These are phyloP conservation scores for Stereum hirsutum DNA, from an alignment of 1,284 basidiomycete genomes.

Conservation along the genomic window DNA sequence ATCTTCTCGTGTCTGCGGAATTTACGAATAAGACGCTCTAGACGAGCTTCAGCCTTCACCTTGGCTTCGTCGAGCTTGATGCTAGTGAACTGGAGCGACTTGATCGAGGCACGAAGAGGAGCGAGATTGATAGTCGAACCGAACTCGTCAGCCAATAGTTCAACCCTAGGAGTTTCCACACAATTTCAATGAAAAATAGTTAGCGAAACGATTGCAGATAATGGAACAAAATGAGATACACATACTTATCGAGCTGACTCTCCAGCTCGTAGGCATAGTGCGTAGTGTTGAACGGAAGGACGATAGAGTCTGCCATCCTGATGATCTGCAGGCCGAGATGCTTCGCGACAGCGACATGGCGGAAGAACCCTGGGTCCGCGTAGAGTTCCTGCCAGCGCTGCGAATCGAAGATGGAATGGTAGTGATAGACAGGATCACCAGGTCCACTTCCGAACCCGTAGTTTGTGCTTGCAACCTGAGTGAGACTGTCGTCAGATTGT, in stretches of 20 bases:
- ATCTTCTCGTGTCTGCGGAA: slow-evolving; percentile 5
- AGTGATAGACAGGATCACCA: slow-evolving; percentile 65
- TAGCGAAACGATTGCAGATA: background rate
- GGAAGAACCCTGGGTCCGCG: slow-evolving; percentile 64
- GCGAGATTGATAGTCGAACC: slow-evolving; percentile 11
- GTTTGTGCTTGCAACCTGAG: slow-evolving; percentile 42
- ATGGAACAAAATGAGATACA: background rate
- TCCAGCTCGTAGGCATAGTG: slow-evolving; percentile 51
- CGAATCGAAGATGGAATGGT: slow-evolving; percentile 71
- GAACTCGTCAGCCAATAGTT: slow-evolving; percentile 15
- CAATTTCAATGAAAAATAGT: no score
- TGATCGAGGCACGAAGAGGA: slow-evolving; percentile 38
- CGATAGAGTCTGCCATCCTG: slow-evolving; percentile 47
- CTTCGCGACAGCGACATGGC: slow-evolving; percentile 64
- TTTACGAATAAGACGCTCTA: slow-evolving; percentile 23
- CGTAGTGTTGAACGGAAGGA: slow-evolving; percentile 70
- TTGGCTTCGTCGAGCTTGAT: slow-evolving; percentile 45
- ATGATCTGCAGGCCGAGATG: slow-evolving; percentile 56
- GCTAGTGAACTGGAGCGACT: slow-evolving; percentile 41
- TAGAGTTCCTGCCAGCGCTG: slow-evolving; percentile 65
- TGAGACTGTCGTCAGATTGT: background rate
- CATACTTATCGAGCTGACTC: slow-evolving; percentile 38
- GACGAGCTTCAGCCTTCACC: slow-evolving; percentile 23
- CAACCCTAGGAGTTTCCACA: no score
- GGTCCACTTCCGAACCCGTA: slow-evolving; percentile 38